A percentile compares a stretch with the other conserved stretches of the same genome.
Evolutionary conservation across 2,329 filamentous ascomycete species (phyloP).

Genomic region (Talaromyces sp.): DNA sequence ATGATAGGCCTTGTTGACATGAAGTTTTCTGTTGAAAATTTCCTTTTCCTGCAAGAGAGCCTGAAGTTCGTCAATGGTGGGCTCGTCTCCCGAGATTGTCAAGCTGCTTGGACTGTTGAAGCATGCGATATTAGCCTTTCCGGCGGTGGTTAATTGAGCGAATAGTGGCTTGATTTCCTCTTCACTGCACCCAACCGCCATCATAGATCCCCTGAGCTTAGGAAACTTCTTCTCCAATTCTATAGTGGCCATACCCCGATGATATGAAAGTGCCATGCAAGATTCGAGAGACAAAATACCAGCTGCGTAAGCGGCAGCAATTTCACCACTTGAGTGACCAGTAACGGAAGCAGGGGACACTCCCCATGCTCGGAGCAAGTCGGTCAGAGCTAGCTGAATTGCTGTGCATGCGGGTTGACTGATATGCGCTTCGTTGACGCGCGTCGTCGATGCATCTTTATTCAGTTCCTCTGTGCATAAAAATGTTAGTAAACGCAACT

Average conservation of each 20-base stretch:
- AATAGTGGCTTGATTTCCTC: constrained; percentile 8
- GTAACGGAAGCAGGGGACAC: constrained; percentile 20
- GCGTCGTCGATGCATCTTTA: constrained; percentile 6
- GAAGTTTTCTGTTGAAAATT: constrained; percentile 8
- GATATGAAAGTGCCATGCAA: constrained; percentile 17
- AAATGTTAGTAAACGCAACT: not conserved
- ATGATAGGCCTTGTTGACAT: constrained; percentile 16
- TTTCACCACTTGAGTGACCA: constrained; percentile 32
- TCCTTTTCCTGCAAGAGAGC: not conserved
- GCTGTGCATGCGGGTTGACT: constrained; percentile 28
- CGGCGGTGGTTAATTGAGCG: not conserved
- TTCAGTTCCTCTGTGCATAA: constrained; percentile 12
- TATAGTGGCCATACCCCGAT: constrained; percentile 14
- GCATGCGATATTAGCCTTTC: constrained; percentile 19
- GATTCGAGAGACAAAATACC: constrained; percentile 12
- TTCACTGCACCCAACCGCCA: constrained; percentile 20
- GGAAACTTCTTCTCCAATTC: not conserved
- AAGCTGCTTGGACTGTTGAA: constrained; percentile 25
- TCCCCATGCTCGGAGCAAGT: constrained; percentile 20
- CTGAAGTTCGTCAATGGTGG: not conserved
- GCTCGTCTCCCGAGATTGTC: constrained; percentile 28
- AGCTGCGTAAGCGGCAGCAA: constrained; percentile 29
- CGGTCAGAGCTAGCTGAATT: constrained; percentile 27
- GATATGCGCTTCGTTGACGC: constrained; percentile 19
- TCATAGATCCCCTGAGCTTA: constrained; percentile 22